Percentiles rank a stretch among this genome's conserved stretches.
Evolutionary conservation across 768 basidiomycete species (phyloP).

Genomic region (Tephrocybe sp.): DNA sequence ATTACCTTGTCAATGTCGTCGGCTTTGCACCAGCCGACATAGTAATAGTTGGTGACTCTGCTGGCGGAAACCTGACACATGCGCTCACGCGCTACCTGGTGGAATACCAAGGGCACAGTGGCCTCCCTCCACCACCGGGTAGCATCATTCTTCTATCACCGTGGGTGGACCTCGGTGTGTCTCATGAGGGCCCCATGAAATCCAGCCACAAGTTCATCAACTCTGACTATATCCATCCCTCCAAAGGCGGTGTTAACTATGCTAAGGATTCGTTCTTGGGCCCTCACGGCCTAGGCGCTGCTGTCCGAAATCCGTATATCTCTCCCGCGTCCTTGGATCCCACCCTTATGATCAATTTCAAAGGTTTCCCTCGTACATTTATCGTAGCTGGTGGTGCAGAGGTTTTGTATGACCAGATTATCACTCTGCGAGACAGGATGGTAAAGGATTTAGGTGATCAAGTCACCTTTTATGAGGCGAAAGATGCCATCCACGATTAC

Average conservation of each 20-base stretch:
- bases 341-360: conserved; percentile 40
- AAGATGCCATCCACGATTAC: conserved; percentile 57
- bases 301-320: conserved; percentile 50
- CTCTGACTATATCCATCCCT: conserved; percentile 36
- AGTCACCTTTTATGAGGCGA: conserved; percentile 47
- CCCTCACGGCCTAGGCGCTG: conserved; percentile 45
- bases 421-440: conserved; percentile 48
- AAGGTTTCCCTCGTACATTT: conserved; percentile 60
- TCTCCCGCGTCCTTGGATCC: conserved; percentile 55
- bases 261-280: conserved; percentile 44
- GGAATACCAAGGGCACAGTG: conserved; percentile 38
- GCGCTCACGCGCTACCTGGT: conserved; percentile 63
- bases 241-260: conserved; percentile 22
- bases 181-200: conserved; percentile 36
- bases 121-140: conserved; percentile 45
- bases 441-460: conserved; percentile 47
- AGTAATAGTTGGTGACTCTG: conserved; percentile 72
- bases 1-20: conserved; percentile 59
- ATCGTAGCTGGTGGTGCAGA: conserved; percentile 60
- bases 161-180: conserved; percentile 49
- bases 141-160: conserved; percentile 56
- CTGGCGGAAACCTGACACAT: conserved; percentile 72
- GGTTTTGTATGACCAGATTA: conserved; percentile 52
- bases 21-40: conserved; percentile 62
- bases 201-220: conserved; percentile 32